Evolutionary conservation across 106 monocot species (phyloP).

Genomic region (Dioscorea alata): DNA sequence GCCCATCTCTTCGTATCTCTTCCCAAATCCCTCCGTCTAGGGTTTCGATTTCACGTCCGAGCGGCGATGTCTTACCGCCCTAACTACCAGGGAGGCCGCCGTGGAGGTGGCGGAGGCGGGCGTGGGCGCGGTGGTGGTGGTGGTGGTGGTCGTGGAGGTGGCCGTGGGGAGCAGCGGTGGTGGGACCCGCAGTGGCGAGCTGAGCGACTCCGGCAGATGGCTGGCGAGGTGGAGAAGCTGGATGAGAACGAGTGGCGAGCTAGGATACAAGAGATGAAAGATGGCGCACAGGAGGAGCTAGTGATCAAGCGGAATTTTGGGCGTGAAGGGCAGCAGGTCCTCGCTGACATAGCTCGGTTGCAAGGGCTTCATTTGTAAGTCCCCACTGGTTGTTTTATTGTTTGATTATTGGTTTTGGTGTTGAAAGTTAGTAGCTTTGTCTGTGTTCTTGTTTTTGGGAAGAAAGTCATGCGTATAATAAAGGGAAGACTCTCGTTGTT

Average conservation of each 20-base stretch:
- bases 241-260: conserved; percentile 87
- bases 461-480: conserved; percentile 92
- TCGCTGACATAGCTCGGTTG: conserved; percentile 72
- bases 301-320: conserved; percentile 80
- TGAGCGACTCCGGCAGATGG: conserved; percentile 70
- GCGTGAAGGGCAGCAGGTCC: conserved; percentile 66
- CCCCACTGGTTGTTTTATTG: not conserved
- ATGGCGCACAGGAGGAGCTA: conserved; percentile 69
- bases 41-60: too few relatives aligned
- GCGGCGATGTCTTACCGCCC: conserved; percentile 58
- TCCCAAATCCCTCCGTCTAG: too few relatives aligned
- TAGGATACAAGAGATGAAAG: conserved; percentile 65
- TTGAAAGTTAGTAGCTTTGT: conserved; percentile 15
- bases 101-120: conserved; percentile 31
- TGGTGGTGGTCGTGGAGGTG: conserved; percentile 31
- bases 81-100: conserved; percentile 45
- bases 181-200: conserved; percentile 85
- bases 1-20: too few relatives aligned
- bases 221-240: conserved; percentile 81
- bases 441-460: conserved; percentile 32
- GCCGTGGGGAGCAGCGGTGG: conserved; percentile 73
- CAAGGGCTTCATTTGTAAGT: conserved; percentile 89
- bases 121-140: conserved; percentile 23
- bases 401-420: not conserved
- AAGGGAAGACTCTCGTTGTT: conserved; percentile 84